Evolutionary conservation across 1,284 basidiomycete genomes (phyloP).

Genomic region (Phenoliferia sp.): DNA sequence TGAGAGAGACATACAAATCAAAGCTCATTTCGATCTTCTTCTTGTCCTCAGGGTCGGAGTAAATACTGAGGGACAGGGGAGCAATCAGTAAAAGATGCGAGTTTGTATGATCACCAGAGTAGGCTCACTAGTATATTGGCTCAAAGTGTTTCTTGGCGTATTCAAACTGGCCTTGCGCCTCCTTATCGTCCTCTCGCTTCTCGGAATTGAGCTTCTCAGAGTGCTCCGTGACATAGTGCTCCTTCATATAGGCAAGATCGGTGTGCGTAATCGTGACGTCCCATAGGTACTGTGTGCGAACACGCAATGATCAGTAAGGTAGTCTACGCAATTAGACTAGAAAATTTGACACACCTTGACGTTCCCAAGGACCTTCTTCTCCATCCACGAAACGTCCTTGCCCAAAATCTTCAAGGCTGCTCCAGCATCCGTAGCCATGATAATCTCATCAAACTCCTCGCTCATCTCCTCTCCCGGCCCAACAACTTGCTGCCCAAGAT

Average conservation of each 20-base stretch:
- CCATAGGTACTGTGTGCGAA: slow-evolving; percentile 37
- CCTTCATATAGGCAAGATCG: slow-evolving; percentile 55
- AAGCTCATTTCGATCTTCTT: slow-evolving; percentile 61
- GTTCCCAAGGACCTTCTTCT: slow-evolving; percentile 56
- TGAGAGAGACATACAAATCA: slow-evolving; percentile 23
- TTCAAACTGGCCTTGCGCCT: slow-evolving; percentile 43
- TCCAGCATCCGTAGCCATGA: slow-evolving; percentile 52
- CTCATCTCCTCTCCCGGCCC: slow-evolving; percentile 13
- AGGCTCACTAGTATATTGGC: slow-evolving; percentile 41
- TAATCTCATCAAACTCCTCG: slow-evolving; percentile 18
- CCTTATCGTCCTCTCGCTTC: slow-evolving; percentile 43
- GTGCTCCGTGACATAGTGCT: slow-evolving; percentile 52
- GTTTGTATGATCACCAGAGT: too few species aligned
- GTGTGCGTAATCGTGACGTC: slow-evolving; percentile 59
- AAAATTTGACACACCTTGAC: slow-evolving; percentile 45
- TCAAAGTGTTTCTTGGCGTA: slow-evolving; percentile 53
- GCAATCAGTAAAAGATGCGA: too few species aligned
- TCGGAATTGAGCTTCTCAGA: slow-evolving; percentile 44
- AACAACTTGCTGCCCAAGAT: slow-evolving; percentile 7
- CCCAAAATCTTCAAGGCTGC: slow-evolving; percentile 56
- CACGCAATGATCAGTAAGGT: slow-evolving; percentile 40
- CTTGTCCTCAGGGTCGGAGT: slow-evolving; percentile 47
- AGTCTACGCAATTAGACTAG: not conserved
- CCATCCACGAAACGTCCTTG: slow-evolving; percentile 54
- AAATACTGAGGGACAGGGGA: too few species aligned